These are phyloP conservation scores for Pseudovirgaria hyperparasitica DNA, from an alignment of 2,329 filamentous ascomycete species.

Conservation along the genomic window DNA sequence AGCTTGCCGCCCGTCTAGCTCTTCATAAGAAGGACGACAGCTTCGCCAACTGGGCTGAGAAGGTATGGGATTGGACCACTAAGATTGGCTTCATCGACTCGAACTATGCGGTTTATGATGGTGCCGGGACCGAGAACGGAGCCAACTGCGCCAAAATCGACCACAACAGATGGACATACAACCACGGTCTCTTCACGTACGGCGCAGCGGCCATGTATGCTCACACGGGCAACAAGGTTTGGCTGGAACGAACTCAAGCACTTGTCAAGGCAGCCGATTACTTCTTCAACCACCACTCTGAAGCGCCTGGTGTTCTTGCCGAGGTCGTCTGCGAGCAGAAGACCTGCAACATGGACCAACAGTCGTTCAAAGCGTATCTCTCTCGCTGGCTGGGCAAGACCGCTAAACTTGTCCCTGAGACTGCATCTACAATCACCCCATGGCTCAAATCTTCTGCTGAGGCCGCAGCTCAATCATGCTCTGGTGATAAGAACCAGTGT, in stretches of 20 bases:
- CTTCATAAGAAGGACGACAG: slow-evolving; percentile 46
- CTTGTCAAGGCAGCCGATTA: slow-evolving; percentile 33
- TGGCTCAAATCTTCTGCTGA: slow-evolving; percentile 40
- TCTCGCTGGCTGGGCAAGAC: slow-evolving; percentile 42
- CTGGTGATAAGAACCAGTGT: slow-evolving; percentile 30
- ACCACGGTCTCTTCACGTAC: slow-evolving; percentile 36
- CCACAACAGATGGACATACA: slow-evolving; percentile 39
- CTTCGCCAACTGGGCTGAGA: slow-evolving; percentile 44
- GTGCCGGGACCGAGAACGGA: slow-evolving; percentile 27
- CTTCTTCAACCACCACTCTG: slow-evolving; percentile 39
- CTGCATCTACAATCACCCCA: slow-evolving; percentile 36
- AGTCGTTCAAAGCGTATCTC: slow-evolving; percentile 58
- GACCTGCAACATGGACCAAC: slow-evolving; percentile 53
- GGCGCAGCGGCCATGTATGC: slow-evolving; percentile 38
- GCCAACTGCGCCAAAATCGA: slow-evolving; percentile 33
- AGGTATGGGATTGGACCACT: slow-evolving; percentile 41
- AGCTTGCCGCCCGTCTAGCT: slow-evolving; percentile 58
- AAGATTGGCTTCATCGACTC: slow-evolving; percentile 32
- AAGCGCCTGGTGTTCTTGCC: slow-evolving; percentile 42
- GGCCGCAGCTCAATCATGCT: slow-evolving; percentile 42
- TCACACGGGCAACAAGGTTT: slow-evolving; percentile 7
- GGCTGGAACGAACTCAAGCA: slow-evolving; percentile 28
- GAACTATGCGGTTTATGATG: slow-evolving; percentile 36
- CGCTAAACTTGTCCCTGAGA: slow-evolving; percentile 41
- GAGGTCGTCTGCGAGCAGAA: slow-evolving; percentile 50